Evolutionary conservation across 2,329 filamentous ascomycete genomes (phyloP).

Genomic region (Epichloe festucae): DNA sequence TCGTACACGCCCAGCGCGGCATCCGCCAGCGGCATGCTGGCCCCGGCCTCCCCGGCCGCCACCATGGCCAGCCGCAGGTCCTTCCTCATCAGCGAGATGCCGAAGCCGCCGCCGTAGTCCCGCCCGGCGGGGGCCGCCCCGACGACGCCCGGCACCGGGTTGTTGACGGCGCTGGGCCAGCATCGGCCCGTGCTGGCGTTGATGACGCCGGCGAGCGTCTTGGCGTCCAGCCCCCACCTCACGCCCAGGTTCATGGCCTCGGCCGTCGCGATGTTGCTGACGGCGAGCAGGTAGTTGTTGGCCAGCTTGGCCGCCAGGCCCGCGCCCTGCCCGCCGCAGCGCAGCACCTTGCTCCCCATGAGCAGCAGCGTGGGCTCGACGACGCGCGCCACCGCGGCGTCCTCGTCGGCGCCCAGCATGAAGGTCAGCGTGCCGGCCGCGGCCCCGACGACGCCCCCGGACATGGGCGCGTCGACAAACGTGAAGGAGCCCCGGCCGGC

Average conservation of each 20-base stretch:
- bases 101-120: constrained; percentile 69
- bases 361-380: constrained; percentile 58
- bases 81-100: constrained; percentile 68
- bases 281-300: constrained; percentile 91
- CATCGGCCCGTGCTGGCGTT: constrained; percentile 89
- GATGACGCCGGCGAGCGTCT: constrained; percentile 68
- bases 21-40: constrained; percentile 50
- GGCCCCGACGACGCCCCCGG: constrained; percentile 86
- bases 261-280: constrained; percentile 71
- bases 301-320: constrained; percentile 87
- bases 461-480: constrained; percentile 95
- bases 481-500: constrained; percentile 56
- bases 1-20: constrained; percentile 56
- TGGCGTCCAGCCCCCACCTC: constrained; percentile 44
- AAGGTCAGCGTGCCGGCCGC: constrained; percentile 81
- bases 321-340: constrained; percentile 72
- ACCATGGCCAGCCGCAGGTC: constrained; percentile 60
- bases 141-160: constrained; percentile 78
- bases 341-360: constrained; percentile 80
- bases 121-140: constrained; percentile 56
- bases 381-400: constrained; percentile 47
- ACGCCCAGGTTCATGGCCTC: constrained; percentile 56
- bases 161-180: constrained; percentile 94
- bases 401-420: constrained; percentile 70
- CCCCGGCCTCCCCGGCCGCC: constrained; percentile 59